Evolutionary conservation across 2,329 filamentous ascomycete species (phyloP), one percentile per base, ranked within the genome.

Genomic region (Lasiodiplodia theobromae): DNA sequence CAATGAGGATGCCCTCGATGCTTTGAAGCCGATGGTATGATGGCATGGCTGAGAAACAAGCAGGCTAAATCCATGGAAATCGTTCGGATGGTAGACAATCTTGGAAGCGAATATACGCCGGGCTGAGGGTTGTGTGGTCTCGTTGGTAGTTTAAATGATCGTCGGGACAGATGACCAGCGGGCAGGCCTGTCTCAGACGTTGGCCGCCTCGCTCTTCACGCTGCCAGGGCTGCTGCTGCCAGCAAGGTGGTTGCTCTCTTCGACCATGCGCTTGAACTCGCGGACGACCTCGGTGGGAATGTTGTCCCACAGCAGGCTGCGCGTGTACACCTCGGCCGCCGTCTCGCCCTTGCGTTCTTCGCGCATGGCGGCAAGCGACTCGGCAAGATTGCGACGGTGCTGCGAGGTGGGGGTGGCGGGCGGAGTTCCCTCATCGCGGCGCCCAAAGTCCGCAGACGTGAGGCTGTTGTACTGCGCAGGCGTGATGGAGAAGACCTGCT

Each of bases 221-320:
- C 71, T 77, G 52, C 77, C 76, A 18, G 77, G 73, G 28, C 76
- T 78, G 72, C 71, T 73, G 47, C 54, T 21, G 40, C 75, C 71
- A 37, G 70, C 75, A 70, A 75, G 74, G 52, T 62, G 66, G 67
- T 76, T 90, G 81, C 87, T 91, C 76, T 96, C 92, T 72, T 91
- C 89, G 74, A 97, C 92, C 87, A 97, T 94, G 81, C 93, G 92
- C 75, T 92, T 92, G 84, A 98, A 98, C 78, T 95, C 93, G 74
- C 90, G 89, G 66, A 99, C 93, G 60, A 98, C 94, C 72, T 98
- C 94, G 74, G 89, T 87, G 16, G 96, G 94, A 74, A 98, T 94
- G 80, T 94, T 92, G 76, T 97, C 94, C 93, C 93, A 97, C 69
- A 98, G 89, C 70, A 98, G 86, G 71, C 93, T 97, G 69, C 95